Base-by-base conservation (phyloP, 2,329 filamentous ascomycete genomes). In the Fusarium lyarnte region DNA sequence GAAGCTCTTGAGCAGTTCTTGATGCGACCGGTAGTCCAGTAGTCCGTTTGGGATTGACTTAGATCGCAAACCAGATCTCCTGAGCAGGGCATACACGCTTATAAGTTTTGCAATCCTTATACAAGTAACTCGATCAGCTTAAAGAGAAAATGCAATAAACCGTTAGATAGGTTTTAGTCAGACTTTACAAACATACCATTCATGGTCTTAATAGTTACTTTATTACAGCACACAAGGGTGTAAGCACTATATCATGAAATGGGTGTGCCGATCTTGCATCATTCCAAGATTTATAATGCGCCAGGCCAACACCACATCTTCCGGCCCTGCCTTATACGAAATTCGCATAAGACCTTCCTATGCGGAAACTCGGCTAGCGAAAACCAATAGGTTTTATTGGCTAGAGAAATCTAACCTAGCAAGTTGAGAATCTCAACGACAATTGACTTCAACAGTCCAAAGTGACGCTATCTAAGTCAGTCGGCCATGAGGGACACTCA, bases 311-410 rank as follows among this genome's bases (percentile, higher is more conserved):
- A 27, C 45, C 27, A 31, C 19, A 31, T n/a, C 8, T 47, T 4
- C n/a, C 9, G 13, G 43, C 11, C 19, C 27, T 29, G 3, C 8
- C 3, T 11, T 29, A 47, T 31, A 47, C 45, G 27, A 47, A 11
- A 11, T n/a, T 16, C 14, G 27, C 45, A 47, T 47, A 3, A 16
- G 12, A 3, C 4, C 14, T 29, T 6, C 8, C 16, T 46, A 29
- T 21, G 12, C 21, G 1, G 1, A 13, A 3, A 5, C 25, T 6
- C 6, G 8, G 3, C 8, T 27, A 6, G 6, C 14, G 23, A 43
- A 11, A 12, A 6, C 41, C n/a, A 25, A 16, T 5, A 17, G 14
- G 2, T 4, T 23, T 23, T 23, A 17, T 42, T 17, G 16, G n/a
- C 14, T 16, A 23, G n/a, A 42, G 41, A 14, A 17, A 17, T 23